Conservation (phyloP, 331 rosid genomes). For the Dryas integrifolia region DNA sequence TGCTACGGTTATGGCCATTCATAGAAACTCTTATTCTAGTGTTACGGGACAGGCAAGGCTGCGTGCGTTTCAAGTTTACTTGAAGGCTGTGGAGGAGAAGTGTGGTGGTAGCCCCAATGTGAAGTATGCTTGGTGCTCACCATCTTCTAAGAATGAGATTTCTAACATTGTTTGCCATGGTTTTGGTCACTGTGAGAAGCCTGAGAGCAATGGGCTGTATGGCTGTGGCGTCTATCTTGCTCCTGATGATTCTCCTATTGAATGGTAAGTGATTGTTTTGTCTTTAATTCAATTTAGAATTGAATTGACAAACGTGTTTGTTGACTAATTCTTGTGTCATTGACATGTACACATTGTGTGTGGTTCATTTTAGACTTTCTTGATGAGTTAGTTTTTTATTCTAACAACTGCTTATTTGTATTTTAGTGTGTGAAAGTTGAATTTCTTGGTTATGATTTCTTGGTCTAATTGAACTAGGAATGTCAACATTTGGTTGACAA, state of each 20-base stretch:
- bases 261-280: conserved; percentile 40
- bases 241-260: conserved; percentile 54
- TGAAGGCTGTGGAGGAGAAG: conserved; percentile 44
- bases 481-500: conserved; percentile 11
- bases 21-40: conserved; percentile 35
- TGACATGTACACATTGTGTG: neutral
- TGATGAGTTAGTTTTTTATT: neutral
- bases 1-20: conserved; percentile 37
- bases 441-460: neutral
- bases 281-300: neutral
- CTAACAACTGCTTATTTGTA: neutral
- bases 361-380: conserved; percentile 3
- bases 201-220: conserved; percentile 25
- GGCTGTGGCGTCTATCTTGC: conserved; percentile 56
- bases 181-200: conserved; percentile 37
- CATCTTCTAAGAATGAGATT: conserved; percentile 51
- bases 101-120: conserved; percentile 60
- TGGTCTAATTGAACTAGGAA: neutral
- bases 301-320: neutral
- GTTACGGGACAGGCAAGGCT: conserved; percentile 48
- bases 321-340: no score
- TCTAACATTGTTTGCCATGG: conserved; percentile 58
- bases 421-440: neutral
- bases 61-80: conserved; percentile 55
- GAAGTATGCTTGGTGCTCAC: conserved; percentile 63